phyloP scores from a whole-genome alignment of 495 filamentous ascomycete species.

The Aspergillus sparsus region DNA sequence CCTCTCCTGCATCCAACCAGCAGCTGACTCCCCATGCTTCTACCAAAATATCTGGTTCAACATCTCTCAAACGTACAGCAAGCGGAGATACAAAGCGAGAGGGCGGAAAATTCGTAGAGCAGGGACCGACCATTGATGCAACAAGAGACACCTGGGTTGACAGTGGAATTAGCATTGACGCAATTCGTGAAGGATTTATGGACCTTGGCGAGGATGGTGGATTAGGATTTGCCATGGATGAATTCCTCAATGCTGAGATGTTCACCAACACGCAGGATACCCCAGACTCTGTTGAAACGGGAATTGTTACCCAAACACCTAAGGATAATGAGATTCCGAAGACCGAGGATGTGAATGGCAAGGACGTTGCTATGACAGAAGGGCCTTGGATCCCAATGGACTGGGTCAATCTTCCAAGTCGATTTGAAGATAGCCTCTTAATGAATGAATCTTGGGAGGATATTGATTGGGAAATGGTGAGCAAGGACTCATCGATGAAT shows the following conservation, averaged over 20 bases:
- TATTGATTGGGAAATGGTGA: slow-evolving; percentile 37
- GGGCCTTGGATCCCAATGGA: slow-evolving; percentile 37
- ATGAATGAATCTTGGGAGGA: slow-evolving; percentile 33
- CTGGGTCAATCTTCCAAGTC: slow-evolving; percentile 36
- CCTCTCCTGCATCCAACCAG: slow-evolving; percentile 45
- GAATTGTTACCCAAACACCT: slow-evolving; percentile 39
- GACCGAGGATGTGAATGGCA: slow-evolving; percentile 23
- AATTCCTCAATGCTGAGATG: slow-evolving; percentile 47
- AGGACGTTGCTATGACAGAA: slow-evolving; percentile 24
- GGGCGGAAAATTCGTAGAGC: slow-evolving; percentile 27
- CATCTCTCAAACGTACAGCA: slow-evolving; percentile 30
- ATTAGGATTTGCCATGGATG: slow-evolving; percentile 39
- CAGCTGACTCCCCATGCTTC: slow-evolving; percentile 45
- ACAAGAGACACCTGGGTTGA: slow-evolving; percentile 45
- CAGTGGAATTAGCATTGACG: slow-evolving; percentile 43
- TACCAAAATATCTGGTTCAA: slow-evolving; percentile 30
- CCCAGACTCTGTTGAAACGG: slow-evolving; percentile 43
- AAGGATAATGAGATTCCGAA: slow-evolving; percentile 33
- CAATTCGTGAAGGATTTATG: slow-evolving; percentile 46
- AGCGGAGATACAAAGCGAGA: slow-evolving; percentile 38
- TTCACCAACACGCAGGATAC: slow-evolving; percentile 46
- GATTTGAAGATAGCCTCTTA: slow-evolving; percentile 25
- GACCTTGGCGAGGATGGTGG: slow-evolving; percentile 32
- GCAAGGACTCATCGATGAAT: slow-evolving; percentile 27
- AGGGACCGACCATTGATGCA: slow-evolving; percentile 11